These are phyloP conservation scores for Ganoderma lucidum DNA, from an alignment of 1,284 basidiomycete species.

Conservation along the genomic window DNA sequence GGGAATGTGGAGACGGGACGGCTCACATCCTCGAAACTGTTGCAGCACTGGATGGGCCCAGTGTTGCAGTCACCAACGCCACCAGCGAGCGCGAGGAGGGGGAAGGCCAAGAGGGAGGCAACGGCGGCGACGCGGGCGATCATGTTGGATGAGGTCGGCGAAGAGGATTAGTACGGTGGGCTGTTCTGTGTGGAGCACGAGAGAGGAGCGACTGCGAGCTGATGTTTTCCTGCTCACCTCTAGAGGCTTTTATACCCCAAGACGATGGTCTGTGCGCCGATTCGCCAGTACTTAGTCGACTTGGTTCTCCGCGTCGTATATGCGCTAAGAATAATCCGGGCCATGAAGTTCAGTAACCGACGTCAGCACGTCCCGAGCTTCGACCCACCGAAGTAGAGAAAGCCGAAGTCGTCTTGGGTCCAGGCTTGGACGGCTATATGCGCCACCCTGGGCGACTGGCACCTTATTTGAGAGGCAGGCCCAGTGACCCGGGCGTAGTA, in stretches of 20 bases:
- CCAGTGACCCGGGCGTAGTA: too few species aligned
- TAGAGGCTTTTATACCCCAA: slow-evolving; percentile 17
- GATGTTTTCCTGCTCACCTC: neutral
- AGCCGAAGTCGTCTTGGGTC: neutral
- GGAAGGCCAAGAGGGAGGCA: slow-evolving; percentile 29
- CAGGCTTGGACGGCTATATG: too few species aligned
- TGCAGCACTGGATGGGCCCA: slow-evolving; percentile 31
- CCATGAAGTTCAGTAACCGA: neutral
- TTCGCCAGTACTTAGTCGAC: neutral
- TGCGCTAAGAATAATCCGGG: neutral
- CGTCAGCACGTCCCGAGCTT: neutral
- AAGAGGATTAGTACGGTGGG: slow-evolving; percentile 1
- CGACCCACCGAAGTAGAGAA: neutral
- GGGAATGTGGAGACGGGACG: neutral
- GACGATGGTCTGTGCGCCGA: slow-evolving; percentile 1
- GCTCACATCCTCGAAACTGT: slow-evolving; percentile 26
- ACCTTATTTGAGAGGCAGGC: too few species aligned
- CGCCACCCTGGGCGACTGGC: too few species aligned
- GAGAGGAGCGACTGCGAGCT: slow-evolving; percentile 24
- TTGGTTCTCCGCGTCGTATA: neutral
- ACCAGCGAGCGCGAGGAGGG: slow-evolving; percentile 31
- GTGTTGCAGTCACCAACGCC: slow-evolving; percentile 24
- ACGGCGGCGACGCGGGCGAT: slow-evolving; percentile 27
- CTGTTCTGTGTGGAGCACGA: slow-evolving; percentile 12
- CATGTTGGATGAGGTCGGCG: slow-evolving; percentile 19